Conservation (phyloP, 208 protist species). For the Vickermania ingenoplastis region DNA sequence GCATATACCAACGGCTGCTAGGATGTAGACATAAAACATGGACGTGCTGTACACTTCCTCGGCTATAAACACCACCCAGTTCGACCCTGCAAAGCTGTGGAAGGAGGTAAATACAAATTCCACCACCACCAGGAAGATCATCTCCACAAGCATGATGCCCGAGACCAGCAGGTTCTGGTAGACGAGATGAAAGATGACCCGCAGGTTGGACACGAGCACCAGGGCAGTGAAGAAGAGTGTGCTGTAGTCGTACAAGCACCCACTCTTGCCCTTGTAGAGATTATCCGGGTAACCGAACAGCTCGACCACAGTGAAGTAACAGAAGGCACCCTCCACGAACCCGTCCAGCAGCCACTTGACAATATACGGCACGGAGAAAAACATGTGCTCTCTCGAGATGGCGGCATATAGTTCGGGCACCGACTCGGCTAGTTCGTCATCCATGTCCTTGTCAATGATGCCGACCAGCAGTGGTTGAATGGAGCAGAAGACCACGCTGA, state of each 20-base stretch:
- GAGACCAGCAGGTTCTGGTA: constrained; percentile 52
- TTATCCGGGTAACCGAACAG: constrained; percentile 28
- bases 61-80: constrained; percentile 42
- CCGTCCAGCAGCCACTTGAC: constrained; percentile 54
- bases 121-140: constrained; percentile 22
- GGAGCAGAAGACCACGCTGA: constrained; percentile 72
- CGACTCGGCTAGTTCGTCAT: constrained; percentile 71
- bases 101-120: constrained; percentile 38
- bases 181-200: constrained; percentile 18
- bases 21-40: constrained; percentile 52
- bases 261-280: constrained; percentile 26
- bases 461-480: constrained; percentile 73
- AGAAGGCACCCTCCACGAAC: constrained; percentile 43
- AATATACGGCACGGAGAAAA: constrained; percentile 57
- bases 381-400: constrained; percentile 55
- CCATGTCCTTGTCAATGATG: constrained; percentile 82
- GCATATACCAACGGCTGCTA: constrained; percentile 39
- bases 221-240: constrained; percentile 61
- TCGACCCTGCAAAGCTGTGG: constrained; percentile 39
- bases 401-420: constrained; percentile 55
- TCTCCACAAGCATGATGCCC: constrained; percentile 15
- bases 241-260: constrained; percentile 58
- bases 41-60: constrained; percentile 28
- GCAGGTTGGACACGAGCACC: constrained; percentile 50
- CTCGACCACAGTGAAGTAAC: constrained; percentile 30